These are phyloP conservation scores for Diaporthe vexans DNA, from an alignment of 2,329 filamentous ascomycete species.

Conservation along the genomic window DNA sequence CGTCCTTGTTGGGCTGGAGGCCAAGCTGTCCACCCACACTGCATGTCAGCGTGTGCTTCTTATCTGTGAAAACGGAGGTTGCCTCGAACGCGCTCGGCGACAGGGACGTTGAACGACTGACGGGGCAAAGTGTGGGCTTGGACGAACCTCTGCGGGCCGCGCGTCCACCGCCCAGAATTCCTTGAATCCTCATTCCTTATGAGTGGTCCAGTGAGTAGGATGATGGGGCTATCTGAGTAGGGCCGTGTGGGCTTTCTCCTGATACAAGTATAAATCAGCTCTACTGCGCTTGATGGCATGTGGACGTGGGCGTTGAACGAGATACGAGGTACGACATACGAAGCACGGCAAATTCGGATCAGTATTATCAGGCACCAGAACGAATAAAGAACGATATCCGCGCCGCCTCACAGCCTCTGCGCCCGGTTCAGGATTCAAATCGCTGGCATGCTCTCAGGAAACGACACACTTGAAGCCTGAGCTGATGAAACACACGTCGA, in stretches of 20 bases:
- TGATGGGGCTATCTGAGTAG: not conserved
- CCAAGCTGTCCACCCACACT: not conserved
- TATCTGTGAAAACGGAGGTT: not conserved
- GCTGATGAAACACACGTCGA: not conserved
- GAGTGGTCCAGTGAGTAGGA: no score
- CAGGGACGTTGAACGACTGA: not conserved
- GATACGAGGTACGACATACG: constrained; percentile 1
- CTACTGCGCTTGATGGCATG: not conserved
- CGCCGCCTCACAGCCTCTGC: no score
- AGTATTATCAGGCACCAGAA: no score
- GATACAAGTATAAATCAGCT: no score
- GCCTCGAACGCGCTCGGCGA: not conserved
- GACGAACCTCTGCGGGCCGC: not conserved
- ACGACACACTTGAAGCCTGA: not conserved
- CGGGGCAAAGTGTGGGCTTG: not conserved
- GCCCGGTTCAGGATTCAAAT: not conserved
- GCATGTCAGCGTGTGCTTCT: no score
- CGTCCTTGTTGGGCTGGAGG: not conserved
- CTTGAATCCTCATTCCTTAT: no score
- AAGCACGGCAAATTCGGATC: no score
- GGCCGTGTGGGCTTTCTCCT: not conserved
- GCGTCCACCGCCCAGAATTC: no score
- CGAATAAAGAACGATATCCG: no score
- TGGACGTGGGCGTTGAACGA: not conserved
- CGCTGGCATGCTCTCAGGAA: not conserved